Evolutionary conservation across 2,329 filamentous ascomycete species (phyloP).

Genomic region (Epicoccum nigrum): DNA sequence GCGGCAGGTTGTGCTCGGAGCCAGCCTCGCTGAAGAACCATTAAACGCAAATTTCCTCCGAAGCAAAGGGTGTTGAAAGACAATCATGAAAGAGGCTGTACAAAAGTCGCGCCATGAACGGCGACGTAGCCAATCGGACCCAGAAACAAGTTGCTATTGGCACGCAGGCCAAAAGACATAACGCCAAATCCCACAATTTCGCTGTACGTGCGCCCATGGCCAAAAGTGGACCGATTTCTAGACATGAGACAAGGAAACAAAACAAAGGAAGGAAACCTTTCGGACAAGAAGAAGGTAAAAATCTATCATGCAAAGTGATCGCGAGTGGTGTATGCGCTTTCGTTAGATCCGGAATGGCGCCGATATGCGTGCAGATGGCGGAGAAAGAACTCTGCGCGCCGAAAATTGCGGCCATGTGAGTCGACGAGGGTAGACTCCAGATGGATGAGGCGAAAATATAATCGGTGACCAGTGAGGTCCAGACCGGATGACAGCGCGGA

Average conservation of each 20-base stretch:
- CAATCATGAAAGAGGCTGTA: conserved; percentile 36
- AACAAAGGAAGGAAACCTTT: conserved; percentile 22
- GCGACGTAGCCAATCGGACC: conserved; percentile 23
- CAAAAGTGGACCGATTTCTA: conserved; percentile 42
- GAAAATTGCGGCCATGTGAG: conserved; percentile 19
- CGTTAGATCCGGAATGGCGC: conserved; percentile 45
- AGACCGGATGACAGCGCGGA: conserved; percentile 16
- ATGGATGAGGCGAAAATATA: conserved; percentile 28
- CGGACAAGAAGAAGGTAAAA: conserved; percentile 24
- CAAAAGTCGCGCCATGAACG: conserved; percentile 15
- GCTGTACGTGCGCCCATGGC: conserved; percentile 40
- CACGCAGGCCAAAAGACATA: conserved; percentile 29
- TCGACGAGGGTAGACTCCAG: conserved; percentile 26
- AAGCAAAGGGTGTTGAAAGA: conserved; percentile 30
- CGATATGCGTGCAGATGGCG: conserved; percentile 46
- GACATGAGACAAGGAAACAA: conserved; percentile 36
- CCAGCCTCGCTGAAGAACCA: conserved; percentile 35
- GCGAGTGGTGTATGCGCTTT: conserved; percentile 43
- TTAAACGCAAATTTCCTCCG: conserved; percentile 35
- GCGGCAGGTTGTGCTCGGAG: conserved; percentile 24
- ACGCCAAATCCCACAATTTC: conserved; percentile 45
- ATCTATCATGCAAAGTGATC: conserved; percentile 50
- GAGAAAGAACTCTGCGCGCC: conserved; percentile 36
- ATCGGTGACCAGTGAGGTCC: conserved; percentile 26
- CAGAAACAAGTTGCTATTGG: conserved; percentile 29